Conservation (phyloP, 2,329 filamentous ascomycete species). For the Botrytis fragariae region DNA sequence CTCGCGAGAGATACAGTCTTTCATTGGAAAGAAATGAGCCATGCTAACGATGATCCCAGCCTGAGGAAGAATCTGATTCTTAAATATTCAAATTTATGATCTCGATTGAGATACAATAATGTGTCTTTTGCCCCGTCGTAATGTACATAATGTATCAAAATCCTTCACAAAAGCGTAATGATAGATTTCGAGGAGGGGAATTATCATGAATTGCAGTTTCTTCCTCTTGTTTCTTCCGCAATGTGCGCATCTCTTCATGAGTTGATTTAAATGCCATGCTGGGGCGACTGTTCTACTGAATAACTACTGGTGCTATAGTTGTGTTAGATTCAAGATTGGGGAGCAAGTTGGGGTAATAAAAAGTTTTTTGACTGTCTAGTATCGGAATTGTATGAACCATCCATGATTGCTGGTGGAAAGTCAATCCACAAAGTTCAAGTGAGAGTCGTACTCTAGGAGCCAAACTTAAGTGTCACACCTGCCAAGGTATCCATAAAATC, state of each 20-base stretch:
- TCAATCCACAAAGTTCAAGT: background rate
- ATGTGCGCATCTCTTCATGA: conserved; percentile 1
- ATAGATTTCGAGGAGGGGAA: background rate
- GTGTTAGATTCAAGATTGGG: background rate
- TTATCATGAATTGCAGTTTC: background rate
- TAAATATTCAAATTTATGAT: conserved; percentile 1
- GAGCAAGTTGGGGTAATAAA: background rate
- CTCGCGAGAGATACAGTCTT: conserved; percentile 22
- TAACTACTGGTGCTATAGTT: background rate
- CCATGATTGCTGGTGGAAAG: background rate
- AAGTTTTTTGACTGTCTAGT: background rate
- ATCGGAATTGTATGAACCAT: background rate
- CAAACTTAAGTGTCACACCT: background rate
- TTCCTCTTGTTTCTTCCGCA: background rate
- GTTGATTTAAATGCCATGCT: background rate
- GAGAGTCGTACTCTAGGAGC: background rate
- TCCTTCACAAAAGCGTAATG: background rate
- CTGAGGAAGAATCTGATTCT: conserved; percentile 21
- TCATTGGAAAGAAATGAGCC: conserved; percentile 24
- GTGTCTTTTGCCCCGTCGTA: conserved; percentile 4
- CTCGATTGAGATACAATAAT: conserved; percentile 9
- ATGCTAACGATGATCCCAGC: conserved; percentile 26
- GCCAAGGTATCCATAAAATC: background rate
- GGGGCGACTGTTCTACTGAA: background rate
- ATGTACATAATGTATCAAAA: conserved; percentile 27